Evolutionary conservation across 2,329 filamentous ascomycete species (phyloP), one percentile per base, ranked within the genome.

Genomic region (Daldinia sp.): DNA sequence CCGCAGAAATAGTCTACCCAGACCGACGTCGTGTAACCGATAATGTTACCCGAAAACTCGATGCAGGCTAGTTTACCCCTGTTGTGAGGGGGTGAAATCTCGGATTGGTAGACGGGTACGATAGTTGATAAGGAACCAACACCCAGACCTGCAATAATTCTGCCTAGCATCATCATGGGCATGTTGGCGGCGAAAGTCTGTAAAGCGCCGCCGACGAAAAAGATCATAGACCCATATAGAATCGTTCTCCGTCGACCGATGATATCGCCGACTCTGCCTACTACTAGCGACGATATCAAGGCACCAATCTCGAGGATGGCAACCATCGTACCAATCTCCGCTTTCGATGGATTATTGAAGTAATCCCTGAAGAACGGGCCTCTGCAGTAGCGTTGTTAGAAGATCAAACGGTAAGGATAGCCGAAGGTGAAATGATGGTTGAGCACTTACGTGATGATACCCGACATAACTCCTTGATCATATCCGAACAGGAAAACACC

Each of bases 1-100:
- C 93, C 96, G 81, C 94, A 98, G 76, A 96, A 95, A 81, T 98
- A 99, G 80, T 99, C 96, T 30, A 98, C 95, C 96, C 96, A 99
- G 23, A 98, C 95, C 74, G 95, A 98, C 60, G 93, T 94, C 61
- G 95, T 92, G 79, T 99, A 99, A 35, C 96, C 96, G 68, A 93
- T 91, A 71, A 99, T 97, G 81, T 99, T 99, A 60, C 96, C 96
- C 0, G 95, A 95, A 78, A 98, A 99, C 80, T 99, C 96, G 73
- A 99, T 98, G 80, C 96, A 98, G 26, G 95, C 96, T 69, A 99
- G 86, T 82, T 96, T 97, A 71, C 96, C 96, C 75, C 96, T 88
- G 80, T 97, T 98, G 78, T 99, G 96, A 4, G 96, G 94, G 55
- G 96, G 96, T 48, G 95, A 98, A 76, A 97, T 97, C 79, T 97